These are phyloP conservation scores for Lachnellula arida DNA, from an alignment of 2,329 filamentous ascomycete genomes.

Conservation along the genomic window DNA sequence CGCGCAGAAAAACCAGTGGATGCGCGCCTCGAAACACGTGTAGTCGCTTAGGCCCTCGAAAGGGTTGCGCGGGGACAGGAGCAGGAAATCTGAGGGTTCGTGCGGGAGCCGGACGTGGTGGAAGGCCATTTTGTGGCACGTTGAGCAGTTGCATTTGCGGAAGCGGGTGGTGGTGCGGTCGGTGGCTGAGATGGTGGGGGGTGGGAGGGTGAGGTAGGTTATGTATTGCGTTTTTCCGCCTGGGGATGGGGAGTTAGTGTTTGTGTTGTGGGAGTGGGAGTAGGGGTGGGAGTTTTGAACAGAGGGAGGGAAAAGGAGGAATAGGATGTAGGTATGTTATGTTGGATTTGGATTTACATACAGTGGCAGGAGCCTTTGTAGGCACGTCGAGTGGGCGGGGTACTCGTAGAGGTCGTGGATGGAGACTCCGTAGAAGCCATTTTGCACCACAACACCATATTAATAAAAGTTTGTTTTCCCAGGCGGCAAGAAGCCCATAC, in stretches of 20 bases:
- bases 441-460: not conserved
- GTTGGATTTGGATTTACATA: too few relatives aligned
- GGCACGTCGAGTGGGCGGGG: conserved; percentile 2
- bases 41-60: conserved; percentile 39
- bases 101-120: conserved; percentile 41
- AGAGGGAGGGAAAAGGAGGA: too few relatives aligned
- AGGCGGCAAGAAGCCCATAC: not conserved
- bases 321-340: too few relatives aligned
- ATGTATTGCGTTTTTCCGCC: conserved; percentile 36
- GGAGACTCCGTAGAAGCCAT: not conserved
- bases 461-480: not conserved
- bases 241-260: too few relatives aligned
- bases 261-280: too few relatives aligned
- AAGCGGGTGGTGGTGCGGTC: conserved; percentile 20
- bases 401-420: not conserved
- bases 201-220: conserved; percentile 40
- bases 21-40: conserved; percentile 28
- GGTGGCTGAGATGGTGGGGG: conserved; percentile 18
- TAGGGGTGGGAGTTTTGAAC: too few relatives aligned
- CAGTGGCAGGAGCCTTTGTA: conserved; percentile 13
- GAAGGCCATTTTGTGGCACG: conserved; percentile 44
- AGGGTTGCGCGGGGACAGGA: conserved; percentile 39
- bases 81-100: conserved; percentile 40
- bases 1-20: conserved; percentile 44
- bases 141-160: conserved; percentile 43